Evolutionary conservation across 2,329 filamentous ascomycete species (phyloP), one percentile per base, ranked within the genome.

Genomic region (Paecilomyces niveus): DNA sequence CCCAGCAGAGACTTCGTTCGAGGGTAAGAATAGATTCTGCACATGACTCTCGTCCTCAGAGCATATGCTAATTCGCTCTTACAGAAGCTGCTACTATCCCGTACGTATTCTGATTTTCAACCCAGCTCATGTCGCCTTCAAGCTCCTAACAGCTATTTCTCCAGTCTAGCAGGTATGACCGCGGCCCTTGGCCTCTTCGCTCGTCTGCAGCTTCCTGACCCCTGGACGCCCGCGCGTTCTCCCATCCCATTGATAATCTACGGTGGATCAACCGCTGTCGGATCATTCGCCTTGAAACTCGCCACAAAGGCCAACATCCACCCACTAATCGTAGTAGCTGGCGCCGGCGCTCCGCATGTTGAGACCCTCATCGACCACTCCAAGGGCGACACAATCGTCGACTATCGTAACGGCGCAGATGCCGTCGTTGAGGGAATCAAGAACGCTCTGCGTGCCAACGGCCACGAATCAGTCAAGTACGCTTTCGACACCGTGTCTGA

Each of bases 321-420:
- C 68, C 85, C 85, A 0, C 71, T 88, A 51, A 84, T 88, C 61
- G 80, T 78, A 59, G 76, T 88, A 7, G 84, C 85, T 0, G 85
- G 85, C 6, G 73, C 75, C 2, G 81, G 81, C 5, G 69, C 69
- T 8, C 64, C 76, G 2, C 81, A 81, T 62, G 83, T 86, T 3
- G 74, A 81, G 67, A 69, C 65, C 0, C 70, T 85, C 32, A 78
- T 87, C 57, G 80, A 85, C 65, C 68, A 68, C 9, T 70, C 67
- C 55, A 82, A 82, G 65, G 84, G 84, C 45, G 85, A 87, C 64
- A 71, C 74, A 0, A 72, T 87, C 22, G 68, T 88, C 58, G 85
- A 88, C 72, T 87, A 88, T 69, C 82, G 85, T 26, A 67, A 75
- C 0, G 85, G 84, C 9, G 76, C 82, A 57, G 81, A 82, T 0